phyloP scores from a whole-genome alignment of 139 green algal species.

The Chlamydomonas incerta region DNA sequence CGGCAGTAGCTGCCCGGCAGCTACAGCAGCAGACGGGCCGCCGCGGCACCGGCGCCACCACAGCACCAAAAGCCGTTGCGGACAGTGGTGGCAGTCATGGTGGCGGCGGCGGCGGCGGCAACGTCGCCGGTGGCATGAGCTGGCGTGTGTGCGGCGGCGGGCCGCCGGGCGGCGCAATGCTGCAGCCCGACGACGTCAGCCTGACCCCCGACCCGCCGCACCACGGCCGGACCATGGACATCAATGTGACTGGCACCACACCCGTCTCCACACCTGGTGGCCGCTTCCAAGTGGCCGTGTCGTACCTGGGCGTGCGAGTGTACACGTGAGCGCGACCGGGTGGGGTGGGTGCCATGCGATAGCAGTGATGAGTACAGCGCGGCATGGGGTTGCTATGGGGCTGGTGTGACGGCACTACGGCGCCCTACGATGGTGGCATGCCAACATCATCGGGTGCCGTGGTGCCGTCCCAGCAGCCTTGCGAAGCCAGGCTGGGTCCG shows the following conservation, averaged over 20 bases:
- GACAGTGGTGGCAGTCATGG: too few relatives aligned
- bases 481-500: too few relatives aligned
- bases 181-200: constrained; percentile 8
- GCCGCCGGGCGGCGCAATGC: background rate
- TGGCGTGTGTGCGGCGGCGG: constrained; percentile 23
- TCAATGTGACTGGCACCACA: constrained; percentile 16
- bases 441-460: too few relatives aligned
- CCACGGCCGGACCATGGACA: background rate
- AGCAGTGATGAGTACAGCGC: too few relatives aligned
- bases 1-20: too few relatives aligned
- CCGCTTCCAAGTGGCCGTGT: background rate
- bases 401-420: too few relatives aligned
- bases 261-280: background rate
- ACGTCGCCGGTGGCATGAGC: background rate
- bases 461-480: too few relatives aligned
- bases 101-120: too few relatives aligned
- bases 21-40: too few relatives aligned
- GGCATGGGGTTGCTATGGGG: background rate
- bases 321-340: constrained; percentile 35
- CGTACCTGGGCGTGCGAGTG: constrained; percentile 19
- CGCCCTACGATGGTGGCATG: too few relatives aligned
- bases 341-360: background rate
- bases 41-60: too few relatives aligned
- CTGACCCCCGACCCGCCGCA: constrained; percentile 20
- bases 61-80: too few relatives aligned